Percentiles rank a stretch among this genome's conserved stretches.
phyloP scores from a whole-genome alignment of 345 rosid genomes.

The Trapa bicornis region DNA sequence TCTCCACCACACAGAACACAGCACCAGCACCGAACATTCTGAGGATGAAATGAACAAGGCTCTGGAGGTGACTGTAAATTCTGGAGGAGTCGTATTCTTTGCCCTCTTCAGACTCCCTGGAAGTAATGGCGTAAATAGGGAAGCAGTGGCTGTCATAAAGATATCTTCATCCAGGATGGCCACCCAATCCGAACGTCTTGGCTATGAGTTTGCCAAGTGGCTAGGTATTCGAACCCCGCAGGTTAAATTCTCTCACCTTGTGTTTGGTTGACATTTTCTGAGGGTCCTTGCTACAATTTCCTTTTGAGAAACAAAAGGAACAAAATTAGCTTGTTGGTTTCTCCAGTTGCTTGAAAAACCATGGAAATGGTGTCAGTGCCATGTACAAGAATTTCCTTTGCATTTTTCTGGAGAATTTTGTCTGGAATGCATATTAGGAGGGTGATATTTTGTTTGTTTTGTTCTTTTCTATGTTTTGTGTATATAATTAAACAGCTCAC shows the following conservation, averaged over 20 bases:
- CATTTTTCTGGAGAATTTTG: too few relatives aligned
- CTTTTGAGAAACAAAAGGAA: too few relatives aligned
- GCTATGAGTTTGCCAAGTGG: constrained; percentile 96
- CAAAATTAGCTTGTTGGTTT: background rate
- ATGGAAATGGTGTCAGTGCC: too few relatives aligned
- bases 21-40: constrained; percentile 63
- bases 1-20: constrained; percentile 91
- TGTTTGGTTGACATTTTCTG: too few relatives aligned
- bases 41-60: constrained; percentile 89
- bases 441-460: background rate
- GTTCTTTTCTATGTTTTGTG: background rate
- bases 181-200: constrained; percentile 96
- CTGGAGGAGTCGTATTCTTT: constrained; percentile 99
- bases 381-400: too few relatives aligned
- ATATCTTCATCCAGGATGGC: constrained; percentile 99
- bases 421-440: background rate
- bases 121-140: constrained; percentile 39
- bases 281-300: too few relatives aligned
- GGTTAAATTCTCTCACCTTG: constrained; percentile 27
- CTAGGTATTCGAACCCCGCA: constrained; percentile 87
- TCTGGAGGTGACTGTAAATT: constrained; percentile 82
- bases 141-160: constrained; percentile 96
- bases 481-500: background rate
- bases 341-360: background rate
- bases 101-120: constrained; percentile 60